These are phyloP conservation scores for Lipomyces japonicus DNA, from an alignment of 805 yeast genomes.

Conservation along the genomic window DNA sequence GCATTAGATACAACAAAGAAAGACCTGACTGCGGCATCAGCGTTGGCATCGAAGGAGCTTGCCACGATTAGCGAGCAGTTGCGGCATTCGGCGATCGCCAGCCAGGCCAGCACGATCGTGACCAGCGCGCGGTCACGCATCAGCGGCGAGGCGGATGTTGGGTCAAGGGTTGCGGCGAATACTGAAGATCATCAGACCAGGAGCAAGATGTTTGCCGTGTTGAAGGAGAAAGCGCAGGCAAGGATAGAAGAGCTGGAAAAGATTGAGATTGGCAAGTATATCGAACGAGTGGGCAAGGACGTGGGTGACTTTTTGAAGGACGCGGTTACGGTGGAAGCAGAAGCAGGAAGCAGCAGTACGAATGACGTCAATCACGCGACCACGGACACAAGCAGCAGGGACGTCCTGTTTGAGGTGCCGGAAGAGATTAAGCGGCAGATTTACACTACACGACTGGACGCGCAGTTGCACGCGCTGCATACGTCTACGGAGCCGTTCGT, in stretches of 20 bases:
- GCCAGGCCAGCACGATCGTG: conserved; percentile 12
- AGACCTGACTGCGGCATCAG: conserved; percentile 31
- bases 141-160: conserved; percentile 8
- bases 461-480: conserved; percentile 56
- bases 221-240: conserved; percentile 50
- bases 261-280: conserved; percentile 70
- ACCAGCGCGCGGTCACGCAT: conserved; percentile 11
- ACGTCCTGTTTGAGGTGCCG: conserved; percentile 21
- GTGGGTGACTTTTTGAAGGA: conserved; percentile 44
- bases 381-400: conserved; percentile 5
- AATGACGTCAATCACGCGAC: not conserved
- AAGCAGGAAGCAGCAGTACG: not conserved
- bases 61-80: conserved; percentile 17
- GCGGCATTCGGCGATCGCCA: conserved; percentile 22
- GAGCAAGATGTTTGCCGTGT: conserved; percentile 34
- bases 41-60: conserved; percentile 22
- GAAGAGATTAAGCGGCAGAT: conserved; percentile 27
- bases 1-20: conserved; percentile 33
- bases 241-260: conserved; percentile 66
- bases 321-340: conserved; percentile 37
- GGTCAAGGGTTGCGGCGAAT: conserved; percentile 7
- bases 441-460: conserved; percentile 50
- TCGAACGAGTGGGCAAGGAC: conserved; percentile 52
- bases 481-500: conserved; percentile 48
- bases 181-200: no score